These are phyloP conservation scores for Ehretia macrophylla DNA, from an alignment of 257 asterid species.

Conservation along the genomic window DNA sequence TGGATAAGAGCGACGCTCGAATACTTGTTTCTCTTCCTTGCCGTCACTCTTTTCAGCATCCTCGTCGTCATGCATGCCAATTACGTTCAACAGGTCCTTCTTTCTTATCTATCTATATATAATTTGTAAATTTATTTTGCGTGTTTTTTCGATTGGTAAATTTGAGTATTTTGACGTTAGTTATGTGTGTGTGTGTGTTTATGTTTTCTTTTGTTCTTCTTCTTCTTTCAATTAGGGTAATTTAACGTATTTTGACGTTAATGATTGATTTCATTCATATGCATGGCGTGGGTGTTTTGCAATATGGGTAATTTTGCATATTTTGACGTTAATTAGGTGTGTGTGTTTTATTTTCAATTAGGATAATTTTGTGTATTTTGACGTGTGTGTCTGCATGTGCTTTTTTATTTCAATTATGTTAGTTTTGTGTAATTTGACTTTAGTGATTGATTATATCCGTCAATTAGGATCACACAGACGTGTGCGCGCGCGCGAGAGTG, in stretches of 20 bases:
- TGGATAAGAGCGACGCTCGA: constrained; percentile 78
- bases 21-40: constrained; percentile 71
- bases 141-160: not conserved
- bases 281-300: constrained; percentile 1
- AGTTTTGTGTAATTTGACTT: no score
- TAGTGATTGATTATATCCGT: no score
- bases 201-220: no score
- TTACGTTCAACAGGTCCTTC: constrained; percentile 94
- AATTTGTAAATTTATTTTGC: not conserved
- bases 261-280: no score
- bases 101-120: not conserved
- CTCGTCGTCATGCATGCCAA: constrained; percentile 99
- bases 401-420: no score
- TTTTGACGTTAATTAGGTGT: not conserved
- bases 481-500: no score
- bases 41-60: constrained; percentile 80
- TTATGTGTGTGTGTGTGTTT: not conserved
- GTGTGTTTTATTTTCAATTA: no score
- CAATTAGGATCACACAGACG: no score
- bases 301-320: not conserved
- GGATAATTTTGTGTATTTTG: no score
- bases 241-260: constrained; percentile 3
- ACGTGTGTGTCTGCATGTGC: no score
- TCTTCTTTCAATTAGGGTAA: no score
- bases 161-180: not conserved